These are phyloP conservation scores for Eimeria necatrix DNA, from an alignment of 169 alveolate genomes.

Conservation along the genomic window DNA sequence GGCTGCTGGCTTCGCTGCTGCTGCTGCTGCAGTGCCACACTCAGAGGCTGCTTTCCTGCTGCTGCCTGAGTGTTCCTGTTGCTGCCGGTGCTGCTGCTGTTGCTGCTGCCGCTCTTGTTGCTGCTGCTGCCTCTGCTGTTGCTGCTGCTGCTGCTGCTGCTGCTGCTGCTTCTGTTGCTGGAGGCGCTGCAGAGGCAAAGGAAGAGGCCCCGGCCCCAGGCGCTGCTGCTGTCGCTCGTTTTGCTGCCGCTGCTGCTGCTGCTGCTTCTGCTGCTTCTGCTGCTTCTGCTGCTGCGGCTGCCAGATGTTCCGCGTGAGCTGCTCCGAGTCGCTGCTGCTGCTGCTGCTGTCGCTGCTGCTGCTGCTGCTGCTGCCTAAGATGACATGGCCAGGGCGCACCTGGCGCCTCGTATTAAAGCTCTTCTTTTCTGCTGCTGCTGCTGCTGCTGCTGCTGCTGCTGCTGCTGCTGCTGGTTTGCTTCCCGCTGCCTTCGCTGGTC, in stretches of 20 bases:
- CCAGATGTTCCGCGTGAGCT: too few species aligned
- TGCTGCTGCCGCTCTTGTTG: background rate
- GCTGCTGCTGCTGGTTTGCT: background rate
- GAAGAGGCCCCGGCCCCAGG: background rate
- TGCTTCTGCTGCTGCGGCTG: too few species aligned
- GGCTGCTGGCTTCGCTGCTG: background rate
- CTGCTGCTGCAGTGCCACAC: constrained; percentile 1
- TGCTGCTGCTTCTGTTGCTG: constrained; percentile 27
- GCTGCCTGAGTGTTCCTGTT: background rate
- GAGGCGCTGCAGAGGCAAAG: constrained; percentile 17
- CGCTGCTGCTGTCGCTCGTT: background rate
- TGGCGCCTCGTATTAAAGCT: background rate
- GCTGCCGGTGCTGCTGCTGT: too few species aligned
- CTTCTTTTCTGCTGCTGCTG: background rate
- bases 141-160: too few species aligned
- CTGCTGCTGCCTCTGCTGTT: background rate
- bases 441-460: background rate
- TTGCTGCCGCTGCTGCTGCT: background rate
- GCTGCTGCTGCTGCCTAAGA: constrained; percentile 13
- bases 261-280: too few species aligned
- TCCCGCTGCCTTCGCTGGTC: background rate
- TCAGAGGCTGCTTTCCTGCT: background rate
- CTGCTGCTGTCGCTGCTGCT: background rate
- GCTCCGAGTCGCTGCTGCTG: too few species aligned
- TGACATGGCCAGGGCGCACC: background rate